These are phyloP conservation scores for Testicularia cyperi DNA, from an alignment of 1,284 basidiomycete genomes.

Conservation along the genomic window DNA sequence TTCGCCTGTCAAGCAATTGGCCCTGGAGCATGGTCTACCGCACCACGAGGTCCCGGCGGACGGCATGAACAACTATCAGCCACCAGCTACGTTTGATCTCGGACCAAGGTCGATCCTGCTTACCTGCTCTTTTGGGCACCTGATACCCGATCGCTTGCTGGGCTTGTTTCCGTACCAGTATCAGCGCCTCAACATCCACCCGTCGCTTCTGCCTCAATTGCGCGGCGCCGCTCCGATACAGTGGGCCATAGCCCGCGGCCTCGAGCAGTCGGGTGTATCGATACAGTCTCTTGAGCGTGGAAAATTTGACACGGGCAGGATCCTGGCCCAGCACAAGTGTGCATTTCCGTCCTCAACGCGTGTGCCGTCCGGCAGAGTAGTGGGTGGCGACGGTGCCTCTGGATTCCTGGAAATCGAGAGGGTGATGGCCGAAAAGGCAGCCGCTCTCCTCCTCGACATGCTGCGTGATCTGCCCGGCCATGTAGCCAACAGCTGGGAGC, in stretches of 20 bases:
- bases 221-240: conserved; percentile 92
- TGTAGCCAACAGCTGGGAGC: conserved; percentile 62
- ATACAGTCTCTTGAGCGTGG: conserved; percentile 44
- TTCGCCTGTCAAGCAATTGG: conserved; percentile 45
- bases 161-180: conserved; percentile 66
- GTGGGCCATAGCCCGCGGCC: conserved; percentile 67
- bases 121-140: conserved; percentile 89
- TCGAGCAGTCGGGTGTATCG: conserved; percentile 33
- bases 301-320: conserved; percentile 42
- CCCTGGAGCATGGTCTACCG: conserved; percentile 16
- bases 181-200: conserved; percentile 85
- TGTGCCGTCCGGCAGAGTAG: no score
- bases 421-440: conserved; percentile 70
- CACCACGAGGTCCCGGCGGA: conserved; percentile 17
- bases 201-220: conserved; percentile 82
- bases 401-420: conserved; percentile 68
- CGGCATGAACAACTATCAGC: conserved; percentile 22
- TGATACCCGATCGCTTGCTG: conserved; percentile 72
- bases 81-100: neutral
- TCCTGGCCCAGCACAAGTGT: conserved; percentile 49
- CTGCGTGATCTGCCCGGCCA: conserved; percentile 67
- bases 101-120: conserved; percentile 66
- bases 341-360: conserved; percentile 63
- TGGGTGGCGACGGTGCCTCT: conserved; percentile 46
- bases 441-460: conserved; percentile 71